Conservation (phyloP, 441 rosid species). For the Gossypium davidsonii region DNA sequence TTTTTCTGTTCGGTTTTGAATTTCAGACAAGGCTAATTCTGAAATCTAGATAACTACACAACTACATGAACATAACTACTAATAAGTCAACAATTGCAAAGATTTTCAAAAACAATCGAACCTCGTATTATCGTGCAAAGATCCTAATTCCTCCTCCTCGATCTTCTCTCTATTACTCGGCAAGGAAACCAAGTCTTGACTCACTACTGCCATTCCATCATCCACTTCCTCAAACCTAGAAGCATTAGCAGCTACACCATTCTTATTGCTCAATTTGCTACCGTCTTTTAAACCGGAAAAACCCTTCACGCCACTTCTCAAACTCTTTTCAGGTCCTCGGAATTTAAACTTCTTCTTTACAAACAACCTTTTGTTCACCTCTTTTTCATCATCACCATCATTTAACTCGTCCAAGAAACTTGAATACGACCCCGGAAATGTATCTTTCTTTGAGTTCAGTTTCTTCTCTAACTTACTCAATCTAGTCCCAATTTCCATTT, state of each 20-base stretch:
- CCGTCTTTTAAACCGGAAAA: constrained; percentile 31
- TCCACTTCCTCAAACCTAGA: not conserved
- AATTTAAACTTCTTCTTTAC: constrained; percentile 56
- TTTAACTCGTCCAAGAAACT: constrained; percentile 27
- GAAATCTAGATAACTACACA: not conserved
- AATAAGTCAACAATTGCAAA: constrained; percentile 1
- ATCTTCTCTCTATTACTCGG: constrained; percentile 15
- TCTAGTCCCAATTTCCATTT: constrained; percentile 56
- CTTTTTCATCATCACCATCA: constrained; percentile 19
- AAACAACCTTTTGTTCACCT: constrained; percentile 27
- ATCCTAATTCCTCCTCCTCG: constrained; percentile 21
- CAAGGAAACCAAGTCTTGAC: constrained; percentile 16
- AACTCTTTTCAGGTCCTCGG: constrained; percentile 30
- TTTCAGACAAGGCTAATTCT: not conserved
- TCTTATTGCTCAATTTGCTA: constrained; percentile 15
- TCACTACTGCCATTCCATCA: constrained; percentile 10
- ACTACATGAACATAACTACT: not conserved
- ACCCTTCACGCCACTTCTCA: constrained; percentile 37
- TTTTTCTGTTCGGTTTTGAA: not conserved
- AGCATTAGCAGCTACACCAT: constrained; percentile 1
- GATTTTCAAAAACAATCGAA: constrained; percentile 26
- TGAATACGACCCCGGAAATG: constrained; percentile 33
- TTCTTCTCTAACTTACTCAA: constrained; percentile 55
- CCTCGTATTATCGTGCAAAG: constrained; percentile 13
- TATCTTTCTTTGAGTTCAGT: constrained; percentile 41